Evolutionary conservation across 1,139 yeast genomes (phyloP).

Genomic region (Debaryomyces sp.): DNA sequence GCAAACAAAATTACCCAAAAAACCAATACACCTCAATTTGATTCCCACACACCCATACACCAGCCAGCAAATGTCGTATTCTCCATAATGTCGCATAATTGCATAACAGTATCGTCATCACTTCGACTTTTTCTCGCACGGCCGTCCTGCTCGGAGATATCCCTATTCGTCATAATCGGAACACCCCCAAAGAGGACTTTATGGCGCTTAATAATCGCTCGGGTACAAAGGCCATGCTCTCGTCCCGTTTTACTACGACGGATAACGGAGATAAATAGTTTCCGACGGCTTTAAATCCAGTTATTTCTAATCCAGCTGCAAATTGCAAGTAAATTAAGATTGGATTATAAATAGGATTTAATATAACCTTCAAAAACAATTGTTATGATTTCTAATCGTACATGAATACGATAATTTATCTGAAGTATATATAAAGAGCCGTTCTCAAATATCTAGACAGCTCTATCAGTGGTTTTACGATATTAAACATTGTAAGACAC

Average conservation of each 20-base stretch:
- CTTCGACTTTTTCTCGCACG: too few relatives aligned
- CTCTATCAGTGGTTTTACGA: not conserved
- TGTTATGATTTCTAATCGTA: not conserved
- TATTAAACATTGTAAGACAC: not conserved
- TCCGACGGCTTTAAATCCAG: not conserved
- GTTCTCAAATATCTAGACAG: not conserved
- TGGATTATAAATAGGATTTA: not conserved
- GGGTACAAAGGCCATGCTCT: not conserved
- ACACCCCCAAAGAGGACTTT: not conserved
- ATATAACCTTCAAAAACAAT: not conserved
- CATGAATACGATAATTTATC: not conserved
- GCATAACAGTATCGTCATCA: too few relatives aligned
- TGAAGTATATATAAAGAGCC: not conserved
- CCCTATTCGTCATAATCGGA: not conserved
- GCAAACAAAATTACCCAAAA: not conserved
- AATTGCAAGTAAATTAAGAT: not conserved
- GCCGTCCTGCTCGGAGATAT: not conserved
- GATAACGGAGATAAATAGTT: not conserved
- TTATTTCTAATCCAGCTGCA: slow-evolving; percentile 6
- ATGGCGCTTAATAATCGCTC: slow-evolving; percentile 2
- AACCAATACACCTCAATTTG: not conserved
- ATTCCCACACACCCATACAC: not conserved
- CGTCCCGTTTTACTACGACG: not conserved
- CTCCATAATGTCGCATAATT: too few relatives aligned
- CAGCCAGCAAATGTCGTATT: too few relatives aligned